Evolutionary conservation across 2,329 filamentous ascomycete genomes (phyloP), one percentile per base, ranked within the genome.

Genomic region (Aspergillus sergii): DNA sequence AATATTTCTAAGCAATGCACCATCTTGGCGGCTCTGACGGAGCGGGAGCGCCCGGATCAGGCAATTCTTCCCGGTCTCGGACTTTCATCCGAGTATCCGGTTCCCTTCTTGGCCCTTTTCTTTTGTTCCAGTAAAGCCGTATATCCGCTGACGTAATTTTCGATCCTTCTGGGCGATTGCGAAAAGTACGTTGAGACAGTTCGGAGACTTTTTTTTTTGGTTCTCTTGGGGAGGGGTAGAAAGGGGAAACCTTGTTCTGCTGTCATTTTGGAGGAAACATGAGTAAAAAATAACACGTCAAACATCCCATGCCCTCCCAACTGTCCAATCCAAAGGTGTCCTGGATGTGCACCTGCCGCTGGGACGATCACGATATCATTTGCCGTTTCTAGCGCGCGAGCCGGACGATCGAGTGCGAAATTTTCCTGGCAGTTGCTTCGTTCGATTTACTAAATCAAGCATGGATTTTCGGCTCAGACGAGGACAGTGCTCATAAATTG

Each of bases 1-100:
- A 36, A n/a, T 43, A 36, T 56, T 36, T 58, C 34, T 58, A 26
- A 39, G 9, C 30, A 59, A 34, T 21, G 23, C 11, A 41, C 19
- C 30, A 28, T 26, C 32, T 55, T 36, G 28, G 63, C 58, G 61
- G 61, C 58, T 65, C 61, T 62, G 53, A 59, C 57, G 62, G 62
- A 51, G 45, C 53, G 46, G 55, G 23, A 53, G 36, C 36, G 23
- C 14, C 62, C 57, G 41, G 60, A 67, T 66, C 41, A 60, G 65
- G 65, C 61, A 67, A 67, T 57, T 67, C 59, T 56, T 39, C 63
- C 58, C 61, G 51, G 62, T 51, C 32, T 62, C 59, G 50, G 64
- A 60, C 54, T n/a, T 41, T 11, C 8, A 50, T 58, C 46, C 63
- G 48, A 57, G 41, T 45, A 58, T 55, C 58, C 58, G 58, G 41